Evolutionary conservation across 768 basidiomycete species (phyloP).

Genomic region (Lepiota venenata): DNA sequence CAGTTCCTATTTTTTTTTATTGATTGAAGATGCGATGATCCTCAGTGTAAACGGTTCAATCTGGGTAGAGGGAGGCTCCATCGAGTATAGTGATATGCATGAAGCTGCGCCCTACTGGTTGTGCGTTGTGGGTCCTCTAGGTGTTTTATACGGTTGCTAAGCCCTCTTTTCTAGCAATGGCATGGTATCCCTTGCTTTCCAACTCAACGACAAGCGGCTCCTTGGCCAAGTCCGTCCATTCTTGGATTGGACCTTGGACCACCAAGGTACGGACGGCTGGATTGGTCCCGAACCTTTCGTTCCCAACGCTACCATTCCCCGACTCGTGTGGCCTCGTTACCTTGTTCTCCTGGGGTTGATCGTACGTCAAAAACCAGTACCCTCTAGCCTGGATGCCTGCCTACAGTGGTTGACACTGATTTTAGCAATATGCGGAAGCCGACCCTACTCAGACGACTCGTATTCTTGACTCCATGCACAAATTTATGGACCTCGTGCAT

Average conservation of each 20-base stretch:
- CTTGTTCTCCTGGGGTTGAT: slow-evolving; percentile 35
- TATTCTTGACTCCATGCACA: slow-evolving; percentile 36
- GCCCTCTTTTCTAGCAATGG: slow-evolving; percentile 26
- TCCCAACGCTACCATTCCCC: slow-evolving; percentile 31
- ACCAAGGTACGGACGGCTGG: slow-evolving; percentile 38
- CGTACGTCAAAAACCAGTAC: slow-evolving; percentile 18
- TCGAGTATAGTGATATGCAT: slow-evolving; percentile 43
- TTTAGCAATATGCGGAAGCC: slow-evolving; percentile 41
- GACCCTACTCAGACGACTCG: slow-evolving; percentile 31
- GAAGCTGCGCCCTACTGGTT: slow-evolving; percentile 43
- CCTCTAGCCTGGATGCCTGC: not conserved
- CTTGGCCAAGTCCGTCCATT: slow-evolving; percentile 34
- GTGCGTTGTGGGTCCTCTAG: slow-evolving; percentile 22
- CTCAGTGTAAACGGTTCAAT: slow-evolving; percentile 38
- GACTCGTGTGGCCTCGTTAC: slow-evolving; percentile 40
- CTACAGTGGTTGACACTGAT: not conserved
- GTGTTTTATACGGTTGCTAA: not conserved
- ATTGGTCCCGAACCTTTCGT: slow-evolving; percentile 37
- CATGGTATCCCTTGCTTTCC: slow-evolving; percentile 40
- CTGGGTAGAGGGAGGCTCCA: slow-evolving; percentile 37
- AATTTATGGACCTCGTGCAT: slow-evolving; percentile 30
- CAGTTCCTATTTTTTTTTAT: not conserved
- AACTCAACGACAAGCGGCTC: slow-evolving; percentile 33
- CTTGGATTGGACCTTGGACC: slow-evolving; percentile 35
- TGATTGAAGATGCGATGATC: not conserved